Base-by-base conservation (phyloP, 202 grass and related monocot species). In the Musa balbisiana region DNA sequence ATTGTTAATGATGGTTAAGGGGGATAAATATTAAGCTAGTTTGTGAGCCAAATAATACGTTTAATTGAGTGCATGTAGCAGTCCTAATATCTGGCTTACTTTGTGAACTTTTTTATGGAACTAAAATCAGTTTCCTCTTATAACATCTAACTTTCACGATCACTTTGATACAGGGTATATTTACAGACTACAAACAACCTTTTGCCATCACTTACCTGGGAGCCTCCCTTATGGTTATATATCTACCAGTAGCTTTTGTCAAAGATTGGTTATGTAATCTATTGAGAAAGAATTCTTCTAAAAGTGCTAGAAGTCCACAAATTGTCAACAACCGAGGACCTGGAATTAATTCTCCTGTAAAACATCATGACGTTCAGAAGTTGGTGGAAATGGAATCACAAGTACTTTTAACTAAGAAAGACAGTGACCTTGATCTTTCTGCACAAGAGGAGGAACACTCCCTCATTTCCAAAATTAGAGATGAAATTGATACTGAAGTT, bases 131-230 rank as follows among this genome's bases (percentile, higher is more conserved):
- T 71, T 71, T 21, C 17, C 9, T 70, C 17, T 51, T 71, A 20
- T 71, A 71, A 49, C 15, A 51, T 67, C 73, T 23, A 3, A 25
- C 55, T 54, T 86, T 55, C 71, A 72, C 67, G 50, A 78, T 68
- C 10, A 78, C 72, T 10, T 15, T 52, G 76, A 71, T 82, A 77
- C 91, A 98, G 94, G 94, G 74, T 71, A 98, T 98, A 86, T 98
- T 89, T 76, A 83, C 87, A 23, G 86, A 92, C 75, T 98, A 98
- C 83, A 91, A 89, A 60, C 94, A 98, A 54, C 94, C 94, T 1
- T 98, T 98, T 16, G 91, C 85, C 64, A 77, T 98, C 52, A 98
- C 94, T 73, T 98, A 98, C 78, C 81, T 94, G 72, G 94, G 94
- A 62, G 81, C 91, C 60, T 98, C 94, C 13, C 88, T 98, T 67